phyloP scores from a whole-genome alignment of 805 yeast genomes.

The Metschnikowia proteae region DNA sequence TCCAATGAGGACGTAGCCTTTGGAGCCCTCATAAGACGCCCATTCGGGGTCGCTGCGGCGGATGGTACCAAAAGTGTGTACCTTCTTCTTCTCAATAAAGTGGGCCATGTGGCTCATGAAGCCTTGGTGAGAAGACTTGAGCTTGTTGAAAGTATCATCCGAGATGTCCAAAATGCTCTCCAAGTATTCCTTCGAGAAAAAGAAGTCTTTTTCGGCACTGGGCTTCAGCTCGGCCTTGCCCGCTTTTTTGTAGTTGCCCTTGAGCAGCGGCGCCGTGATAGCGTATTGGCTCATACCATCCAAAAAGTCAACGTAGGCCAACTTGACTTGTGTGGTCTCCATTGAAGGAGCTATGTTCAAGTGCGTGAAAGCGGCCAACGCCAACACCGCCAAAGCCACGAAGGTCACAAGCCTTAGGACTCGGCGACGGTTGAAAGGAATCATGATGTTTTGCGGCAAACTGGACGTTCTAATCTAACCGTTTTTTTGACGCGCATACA shows the following conservation, averaged over 20 bases:
- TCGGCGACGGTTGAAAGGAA: neutral
- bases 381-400: neutral
- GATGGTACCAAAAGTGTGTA: constrained; percentile 35
- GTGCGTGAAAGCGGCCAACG: neutral
- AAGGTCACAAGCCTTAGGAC: neutral
- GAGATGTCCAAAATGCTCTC: constrained; percentile 41
- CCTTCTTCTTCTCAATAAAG: constrained; percentile 23
- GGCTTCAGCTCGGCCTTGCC: constrained; percentile 45
- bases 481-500: neutral
- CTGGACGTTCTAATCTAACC: too few relatives aligned
- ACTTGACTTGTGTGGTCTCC: neutral
- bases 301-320: constrained; percentile 21
- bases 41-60: constrained; percentile 38
- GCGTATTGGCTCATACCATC: constrained; percentile 29
- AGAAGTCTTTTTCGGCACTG: constrained; percentile 35
- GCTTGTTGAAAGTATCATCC: constrained; percentile 26
- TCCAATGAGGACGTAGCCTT: constrained; percentile 49
- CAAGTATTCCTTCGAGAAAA: constrained; percentile 46
- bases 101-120: constrained; percentile 30
- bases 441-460: neutral
- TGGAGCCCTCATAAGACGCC: constrained; percentile 28
- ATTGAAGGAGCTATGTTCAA: neutral
- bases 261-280: constrained; percentile 40
- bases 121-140: constrained; percentile 37
- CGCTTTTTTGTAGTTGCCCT: constrained; percentile 32